A percentile compares a stretch with the other conserved stretches of the same genome.
Conservation (phyloP, 176 grass and related monocot genomes). For the Juncus effusus region DNA sequence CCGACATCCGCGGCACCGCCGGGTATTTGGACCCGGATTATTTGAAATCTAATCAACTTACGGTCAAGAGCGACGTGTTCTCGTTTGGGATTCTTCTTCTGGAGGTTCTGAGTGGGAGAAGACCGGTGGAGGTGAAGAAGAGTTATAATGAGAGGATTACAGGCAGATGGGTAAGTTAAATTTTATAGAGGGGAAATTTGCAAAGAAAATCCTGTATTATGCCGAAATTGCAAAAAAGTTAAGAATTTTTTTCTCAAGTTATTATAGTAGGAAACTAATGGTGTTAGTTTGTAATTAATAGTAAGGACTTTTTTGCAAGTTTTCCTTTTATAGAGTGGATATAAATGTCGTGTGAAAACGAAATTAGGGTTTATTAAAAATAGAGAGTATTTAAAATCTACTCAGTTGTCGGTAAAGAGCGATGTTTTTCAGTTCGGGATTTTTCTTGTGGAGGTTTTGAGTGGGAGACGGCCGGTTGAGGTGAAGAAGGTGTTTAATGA, state of each 20-base stretch:
- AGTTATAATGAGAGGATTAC: neutral
- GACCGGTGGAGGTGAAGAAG: constrained; percentile 24
- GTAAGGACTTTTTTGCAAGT: neutral
- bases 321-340: constrained; percentile 1
- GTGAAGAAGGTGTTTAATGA: neutral
- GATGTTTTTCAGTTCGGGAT: constrained; percentile 67
- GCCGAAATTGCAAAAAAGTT: neutral
- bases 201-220: neutral
- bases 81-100: constrained; percentile 62
- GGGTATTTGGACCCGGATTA: constrained; percentile 64
- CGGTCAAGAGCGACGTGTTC: constrained; percentile 57
- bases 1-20: constrained; percentile 36
- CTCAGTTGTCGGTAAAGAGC: constrained; percentile 47
- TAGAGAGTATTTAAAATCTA: constrained; percentile 28
- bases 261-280: too few relatives aligned
- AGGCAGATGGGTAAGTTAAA: constrained; percentile 33
- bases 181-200: neutral
- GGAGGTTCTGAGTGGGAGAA: constrained; percentile 36
- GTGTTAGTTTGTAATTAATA: too few relatives aligned
- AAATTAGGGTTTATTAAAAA: too few relatives aligned
- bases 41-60: constrained; percentile 31
- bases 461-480: constrained; percentile 24
- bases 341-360: too few relatives aligned
- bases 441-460: constrained; percentile 53
- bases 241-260: constrained; percentile 10